Base-by-base conservation (phyloP, 306 rosid genomes). In the Casuarina equisetifolia region DNA sequence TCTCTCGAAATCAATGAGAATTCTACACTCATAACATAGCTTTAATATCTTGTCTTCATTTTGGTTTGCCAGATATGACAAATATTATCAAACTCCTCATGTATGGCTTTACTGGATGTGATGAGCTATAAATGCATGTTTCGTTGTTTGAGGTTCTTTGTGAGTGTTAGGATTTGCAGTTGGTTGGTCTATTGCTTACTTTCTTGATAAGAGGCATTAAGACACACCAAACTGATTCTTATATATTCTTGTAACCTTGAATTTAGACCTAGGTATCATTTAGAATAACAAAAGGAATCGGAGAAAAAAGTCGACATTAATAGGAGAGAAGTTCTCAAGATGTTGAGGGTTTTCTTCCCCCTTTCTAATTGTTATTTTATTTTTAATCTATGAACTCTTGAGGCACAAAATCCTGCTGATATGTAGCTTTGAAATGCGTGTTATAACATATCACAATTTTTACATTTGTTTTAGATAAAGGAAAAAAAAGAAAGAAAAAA, bases 41-140 rank as follows among this genome's bases (percentile, higher is more conserved):
- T n/a, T 64, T 55, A 70, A n/a, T 62, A 32, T 48, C 8, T 53
- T 50, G 20, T 45, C 32, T n/a, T 76, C 4, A 42, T 69, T 25
- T 81, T 68, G 25, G 9, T 58, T 84, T 73, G 82, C 78, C 86
- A 92, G 99, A 87, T 95, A 95, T 77, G 99, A 92, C 81, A 91
- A 95, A 80, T 95, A 95, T 84, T 95, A 95, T 85, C 99, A 95
- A 80, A 92, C 99, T 69, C 99, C 99, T 70, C 92, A 97, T 32
- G 97, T 95, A 69, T 95, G 99, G 99, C 97, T 95, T 25, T 78
- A 95, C 99, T 73, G 97, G 99, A 0, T 95, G 92, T 77, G 99
- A 95, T 74, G 99, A 95, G 99, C 97, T 90, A 49, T 58, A 79
- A 52, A 52, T 57, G n/a, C 3, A 16, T 6, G 35, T 5, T 67